Base-by-base conservation (phyloP, 495 filamentous ascomycete species). In the Bathelium albidoporum region DNA sequence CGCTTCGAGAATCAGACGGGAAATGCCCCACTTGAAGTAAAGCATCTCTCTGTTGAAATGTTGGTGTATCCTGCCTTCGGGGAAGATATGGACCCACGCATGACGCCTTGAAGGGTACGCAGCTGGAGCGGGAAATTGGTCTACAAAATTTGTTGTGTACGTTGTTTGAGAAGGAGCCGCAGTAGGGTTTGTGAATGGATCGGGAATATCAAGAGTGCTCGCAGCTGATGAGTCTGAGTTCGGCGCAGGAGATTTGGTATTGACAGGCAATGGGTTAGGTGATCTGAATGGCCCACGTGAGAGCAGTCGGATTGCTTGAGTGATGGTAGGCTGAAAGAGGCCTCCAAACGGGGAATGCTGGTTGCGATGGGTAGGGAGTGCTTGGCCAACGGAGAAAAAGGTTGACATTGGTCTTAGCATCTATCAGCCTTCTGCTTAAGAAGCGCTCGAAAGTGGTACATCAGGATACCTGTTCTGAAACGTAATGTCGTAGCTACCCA, bases 11-110 rank as follows among this genome's bases (percentile, higher is more conserved):
- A 98, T 93, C 41, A 96, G 77, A 1, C 94, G 83, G 3, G 92
- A 87, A 7, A 97, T 78, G 5, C 94, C 94, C 94, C 94, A 98
- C 74, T 94, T 95, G 82, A 96, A 96, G 77, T 98, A 98, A 12
- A 93, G 88, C 83, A 97, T 87, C 39, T 85, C 83, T 66, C 86
- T 84, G 32, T 80, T 73, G 2, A 88, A 84, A 62, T 91, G 84
- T 77, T 98, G 94, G 75, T 97, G 92, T 26, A 96, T 89, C 66
- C 86, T 87, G 16, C 91, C 94, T 74, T 98, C 94, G 39, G 94
- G 94, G 75, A 97, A 98, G 49, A 97, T 87, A 75, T 98, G 94
- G 1, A 97, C 77, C 94, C 93, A 97, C 43, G 81, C 80, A 74
- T 88, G 78, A 32, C 79, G 77, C 60, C 83, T 78, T n/a, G 58